Evolutionary conservation across 345 rosid species (phyloP).

Genomic region (Melaleuca alternifolia): DNA sequence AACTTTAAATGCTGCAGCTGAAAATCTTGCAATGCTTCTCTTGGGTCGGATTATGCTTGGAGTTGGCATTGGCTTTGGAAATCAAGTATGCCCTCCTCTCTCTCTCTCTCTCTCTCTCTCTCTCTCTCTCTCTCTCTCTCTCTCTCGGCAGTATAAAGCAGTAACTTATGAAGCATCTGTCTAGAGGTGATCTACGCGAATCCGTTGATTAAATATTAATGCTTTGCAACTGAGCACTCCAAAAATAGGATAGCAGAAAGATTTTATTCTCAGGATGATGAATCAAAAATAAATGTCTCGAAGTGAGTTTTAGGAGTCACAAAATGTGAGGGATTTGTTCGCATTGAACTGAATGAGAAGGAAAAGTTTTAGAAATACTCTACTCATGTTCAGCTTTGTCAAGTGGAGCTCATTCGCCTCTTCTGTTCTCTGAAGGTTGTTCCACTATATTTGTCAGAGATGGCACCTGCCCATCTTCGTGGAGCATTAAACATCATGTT

Average conservation of each 20-base stretch:
- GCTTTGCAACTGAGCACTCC: neutral
- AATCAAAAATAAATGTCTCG: neutral
- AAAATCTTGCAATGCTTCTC: constrained; percentile 67
- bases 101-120: no score
- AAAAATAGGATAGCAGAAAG: neutral
- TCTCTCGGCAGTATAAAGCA: neutral
- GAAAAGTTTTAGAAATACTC: neutral
- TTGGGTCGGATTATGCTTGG: constrained; percentile 84
- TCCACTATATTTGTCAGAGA: constrained; percentile 81
- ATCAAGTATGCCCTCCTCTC: constrained; percentile 43
- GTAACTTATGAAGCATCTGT: neutral
- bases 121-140: no score
- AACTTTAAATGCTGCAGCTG: constrained; percentile 57
- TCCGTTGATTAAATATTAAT: neutral
- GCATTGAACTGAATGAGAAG: neutral
- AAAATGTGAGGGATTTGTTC: neutral
- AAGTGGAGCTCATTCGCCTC: neutral
- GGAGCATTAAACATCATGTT: constrained; percentile 93
- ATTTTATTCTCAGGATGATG: neutral
- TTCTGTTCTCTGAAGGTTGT: constrained; percentile 39
- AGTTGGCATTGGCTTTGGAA: constrained; percentile 92
- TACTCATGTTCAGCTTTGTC: neutral
- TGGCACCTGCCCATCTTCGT: constrained; percentile 91
- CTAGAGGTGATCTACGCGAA: neutral
- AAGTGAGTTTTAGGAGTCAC: neutral